Percentiles rank a stretch among this genome's conserved stretches.
Conservation (phyloP, 2,329 filamentous ascomycete genomes). For the Hypocreales sp. region DNA sequence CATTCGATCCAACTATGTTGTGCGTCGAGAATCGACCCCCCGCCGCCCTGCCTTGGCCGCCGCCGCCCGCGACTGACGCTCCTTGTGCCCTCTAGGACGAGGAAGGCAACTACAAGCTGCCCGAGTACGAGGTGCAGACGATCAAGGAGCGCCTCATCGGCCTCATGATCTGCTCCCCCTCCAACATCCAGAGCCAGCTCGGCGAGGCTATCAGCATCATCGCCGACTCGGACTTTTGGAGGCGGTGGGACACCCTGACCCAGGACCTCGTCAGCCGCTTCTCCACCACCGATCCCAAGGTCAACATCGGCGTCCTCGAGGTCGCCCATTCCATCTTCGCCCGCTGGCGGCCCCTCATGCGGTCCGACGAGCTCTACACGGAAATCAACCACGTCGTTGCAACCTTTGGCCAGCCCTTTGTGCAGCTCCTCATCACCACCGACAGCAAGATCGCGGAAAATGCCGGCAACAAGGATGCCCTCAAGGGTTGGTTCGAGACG, state of each 20-base stretch:
- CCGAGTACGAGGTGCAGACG: constrained; percentile 63
- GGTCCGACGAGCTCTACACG: constrained; percentile 79
- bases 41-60: background rate
- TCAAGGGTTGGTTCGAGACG: constrained; percentile 69
- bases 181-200: constrained; percentile 80
- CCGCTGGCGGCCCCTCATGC: constrained; percentile 86
- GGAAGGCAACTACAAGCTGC: constrained; percentile 84
- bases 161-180: constrained; percentile 84
- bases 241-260: constrained; percentile 90
- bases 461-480: constrained; percentile 54
- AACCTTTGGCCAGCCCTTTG: constrained; percentile 72
- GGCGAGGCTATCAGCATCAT: constrained; percentile 96
- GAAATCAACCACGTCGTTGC: constrained; percentile 93
- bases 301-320: constrained; percentile 89
- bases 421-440: constrained; percentile 51
- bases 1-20: constrained; percentile 83
- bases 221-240: constrained; percentile 95
- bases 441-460: constrained; percentile 61
- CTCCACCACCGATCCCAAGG: constrained; percentile 61
- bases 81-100: constrained; percentile 46
- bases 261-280: constrained; percentile 82
- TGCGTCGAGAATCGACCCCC: too few species aligned
- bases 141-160: constrained; percentile 95
- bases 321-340: constrained; percentile 98
- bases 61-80: constrained; percentile 4